Evolutionary conservation across 805 yeast genomes (phyloP), one percentile per base, ranked within the genome.

Genomic region (Saccharomycopsis javanensis): DNA sequence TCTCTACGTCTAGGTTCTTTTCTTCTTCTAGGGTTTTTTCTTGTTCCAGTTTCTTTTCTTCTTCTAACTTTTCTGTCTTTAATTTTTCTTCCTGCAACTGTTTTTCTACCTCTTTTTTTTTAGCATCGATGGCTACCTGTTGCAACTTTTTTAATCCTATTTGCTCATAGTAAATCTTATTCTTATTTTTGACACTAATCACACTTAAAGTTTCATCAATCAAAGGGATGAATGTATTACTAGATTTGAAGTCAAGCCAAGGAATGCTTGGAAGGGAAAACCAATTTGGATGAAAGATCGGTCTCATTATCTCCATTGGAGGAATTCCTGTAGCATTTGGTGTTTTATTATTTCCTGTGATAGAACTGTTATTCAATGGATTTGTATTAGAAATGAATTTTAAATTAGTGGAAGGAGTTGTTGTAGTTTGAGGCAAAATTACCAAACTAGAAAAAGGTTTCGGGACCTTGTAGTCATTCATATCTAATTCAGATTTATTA

Each of bases 401-500:
- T 55, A 80, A 63, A 33, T 69, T 73, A 33, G 76, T 75, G 10
- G 80, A 60, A 1, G 71, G 67, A 25, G 69, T 61, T 2, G 69
- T 60, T 2, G 61, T 59, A 16, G 67, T 6, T 35, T 73, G 75
- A 6, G 96, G 94, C 27, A 88, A 71, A 1, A 88, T 80, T 60
- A 82, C 83, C 33, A 90, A 74, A n/a, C 82, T 67, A 51, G 77
- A 75, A 65, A 87, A 84, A 13, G 84, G 83, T 31, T 83, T 83
- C 8, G 88, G 88, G 3, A 86, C 76, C 2, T 77, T 71, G 1
- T 86, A 80, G 53, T 81, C 83, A 60, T 96, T 80, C 50, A 83
- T 80, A 67, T 94, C 98, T 55, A 90, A 70, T 20, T 78, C 72
- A 0, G 97, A 88, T 64, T 81, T 85, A 30, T 79, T 77, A 34